Base-by-base conservation (phyloP, 2,329 filamentous ascomycete genomes). In the Aspergillus tubingensis region DNA sequence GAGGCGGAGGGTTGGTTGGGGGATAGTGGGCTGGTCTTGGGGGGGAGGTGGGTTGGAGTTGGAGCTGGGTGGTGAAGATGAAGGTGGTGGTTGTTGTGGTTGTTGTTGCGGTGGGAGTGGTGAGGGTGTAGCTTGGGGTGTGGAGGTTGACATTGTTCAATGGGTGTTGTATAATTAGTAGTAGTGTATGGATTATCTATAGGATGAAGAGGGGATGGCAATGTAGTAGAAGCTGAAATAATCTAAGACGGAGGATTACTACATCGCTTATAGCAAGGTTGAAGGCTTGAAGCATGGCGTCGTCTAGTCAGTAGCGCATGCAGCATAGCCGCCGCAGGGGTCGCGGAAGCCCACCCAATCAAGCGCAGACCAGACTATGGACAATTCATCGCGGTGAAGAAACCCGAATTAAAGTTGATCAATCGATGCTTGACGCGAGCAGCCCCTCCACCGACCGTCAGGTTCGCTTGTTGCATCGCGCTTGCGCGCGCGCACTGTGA, bases 1-100 rank as follows among this genome's bases (percentile, higher is more conserved):
- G 27, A 79, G 72, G 11, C 74, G 76, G 38, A 77, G 63, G 51
- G 75, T 78, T 38, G 73, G 73, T 30, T 65, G 65, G 13, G 71
- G 72, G n/a, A 67, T 51, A 15, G 10, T 51, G 6, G 10, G 5
- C 11, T 36, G 32, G 11, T 11, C 54, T 25, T 41, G 52, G 10
- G 51, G 19, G 15, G 17, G 17, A 4, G 4, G 3, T 44, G 21
- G 23, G 15, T 44, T 54, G 23, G 36, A 25, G 36, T 6, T 41
- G 36, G 30, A 27, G 7, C 5, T 25, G 23, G 23, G 23, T 25
- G 23, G 0, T 25, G 23, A 25, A 25, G 23, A 25, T 25, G 23
- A 7, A 7, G 23, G 21, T 25, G 23, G n/a, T 11, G 25, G 3
- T 19, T 10, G 6, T 27, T 15, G 52, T 15, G 15, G 21, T n/a